Percentiles rank a stretch among this genome's conserved stretches.
These are phyloP conservation scores for Silybum marianum DNA, from an alignment of 129 eudicot genomes.

Conservation along the genomic window DNA sequence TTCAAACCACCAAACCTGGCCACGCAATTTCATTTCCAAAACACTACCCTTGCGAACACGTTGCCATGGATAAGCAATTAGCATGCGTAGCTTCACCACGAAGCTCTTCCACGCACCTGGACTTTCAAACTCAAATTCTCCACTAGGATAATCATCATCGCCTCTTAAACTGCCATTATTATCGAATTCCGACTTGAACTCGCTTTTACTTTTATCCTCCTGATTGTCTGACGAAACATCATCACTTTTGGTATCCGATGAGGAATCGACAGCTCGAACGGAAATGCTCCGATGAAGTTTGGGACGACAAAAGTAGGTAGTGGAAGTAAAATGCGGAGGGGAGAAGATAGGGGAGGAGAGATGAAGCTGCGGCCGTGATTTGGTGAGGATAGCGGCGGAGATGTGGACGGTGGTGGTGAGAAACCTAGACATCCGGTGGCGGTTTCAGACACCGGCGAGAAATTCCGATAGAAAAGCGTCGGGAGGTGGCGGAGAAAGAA, in stretches of 20 bases:
- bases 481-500: slow-evolving; percentile 15
- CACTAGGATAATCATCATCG: slow-evolving; percentile 58
- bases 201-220: slow-evolving; percentile 14
- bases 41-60: slow-evolving; percentile 79
- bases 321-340: slow-evolving; percentile 16
- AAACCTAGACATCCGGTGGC: slow-evolving; percentile 36
- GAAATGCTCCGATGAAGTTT: slow-evolving; percentile 15
- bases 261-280: slow-evolving; percentile 30
- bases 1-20: slow-evolving; percentile 54
- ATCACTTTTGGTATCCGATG: slow-evolving; percentile 29
- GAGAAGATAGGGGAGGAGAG: slow-evolving; percentile 15
- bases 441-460: slow-evolving; percentile 11
- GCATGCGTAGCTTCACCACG: slow-evolving; percentile 60
- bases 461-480: slow-evolving; percentile 9
- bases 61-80: slow-evolving; percentile 79
- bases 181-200: slow-evolving; percentile 19
- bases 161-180: slow-evolving; percentile 17
- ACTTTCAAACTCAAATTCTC: slow-evolving; percentile 61
- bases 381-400: slow-evolving; percentile 37
- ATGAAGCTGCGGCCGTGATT: slow-evolving; percentile 21
- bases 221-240: slow-evolving; percentile 15
- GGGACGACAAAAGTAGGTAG: not conserved
- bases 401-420: slow-evolving; percentile 37
- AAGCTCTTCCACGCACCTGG: slow-evolving; percentile 61
- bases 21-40: slow-evolving; percentile 74